A percentile compares a stretch with the other conserved stretches of the same genome.
phyloP scores from a whole-genome alignment of 2,329 filamentous ascomycete genomes.

The Didymella pomorum region DNA sequence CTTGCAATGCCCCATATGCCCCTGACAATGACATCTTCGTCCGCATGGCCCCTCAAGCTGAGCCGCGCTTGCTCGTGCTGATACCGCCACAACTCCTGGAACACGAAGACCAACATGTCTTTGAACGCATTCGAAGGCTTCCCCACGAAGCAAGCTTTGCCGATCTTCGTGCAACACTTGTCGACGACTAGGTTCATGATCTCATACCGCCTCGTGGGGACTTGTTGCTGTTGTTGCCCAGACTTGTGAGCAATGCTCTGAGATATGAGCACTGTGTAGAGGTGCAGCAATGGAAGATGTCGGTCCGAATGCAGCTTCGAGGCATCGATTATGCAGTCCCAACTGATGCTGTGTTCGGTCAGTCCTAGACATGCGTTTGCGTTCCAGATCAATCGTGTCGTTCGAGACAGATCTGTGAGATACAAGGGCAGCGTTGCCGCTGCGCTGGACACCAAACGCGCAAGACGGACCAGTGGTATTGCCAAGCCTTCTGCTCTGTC shows the following conservation, averaged over 20 bases:
- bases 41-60: constrained; percentile 38
- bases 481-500: constrained; percentile 35
- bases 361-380: constrained; percentile 40
- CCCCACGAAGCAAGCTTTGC: constrained; percentile 26
- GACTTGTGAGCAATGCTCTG: constrained; percentile 37
- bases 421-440: constrained; percentile 34
- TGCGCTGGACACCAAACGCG: constrained; percentile 38
- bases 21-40: constrained; percentile 44
- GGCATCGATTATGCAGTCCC: constrained; percentile 36
- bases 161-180: constrained; percentile 38
- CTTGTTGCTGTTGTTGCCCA: constrained; percentile 20
- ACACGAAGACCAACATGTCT: constrained; percentile 34
- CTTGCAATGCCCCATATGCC: constrained; percentile 56
- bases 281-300: constrained; percentile 38
- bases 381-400: constrained; percentile 39
- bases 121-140: constrained; percentile 37
- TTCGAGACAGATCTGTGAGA: constrained; percentile 33
- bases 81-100: constrained; percentile 37
- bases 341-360: constrained; percentile 27
- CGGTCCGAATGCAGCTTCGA: constrained; percentile 20
- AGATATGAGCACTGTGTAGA: constrained; percentile 44
- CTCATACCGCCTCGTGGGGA: constrained; percentile 26
- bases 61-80: constrained; percentile 35
- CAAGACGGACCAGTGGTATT: constrained; percentile 42
- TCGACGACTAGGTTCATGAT: constrained; percentile 39